These are phyloP conservation scores for Neurospora cerealis DNA, from an alignment of 495 filamentous ascomycete species.

Conservation along the genomic window DNA sequence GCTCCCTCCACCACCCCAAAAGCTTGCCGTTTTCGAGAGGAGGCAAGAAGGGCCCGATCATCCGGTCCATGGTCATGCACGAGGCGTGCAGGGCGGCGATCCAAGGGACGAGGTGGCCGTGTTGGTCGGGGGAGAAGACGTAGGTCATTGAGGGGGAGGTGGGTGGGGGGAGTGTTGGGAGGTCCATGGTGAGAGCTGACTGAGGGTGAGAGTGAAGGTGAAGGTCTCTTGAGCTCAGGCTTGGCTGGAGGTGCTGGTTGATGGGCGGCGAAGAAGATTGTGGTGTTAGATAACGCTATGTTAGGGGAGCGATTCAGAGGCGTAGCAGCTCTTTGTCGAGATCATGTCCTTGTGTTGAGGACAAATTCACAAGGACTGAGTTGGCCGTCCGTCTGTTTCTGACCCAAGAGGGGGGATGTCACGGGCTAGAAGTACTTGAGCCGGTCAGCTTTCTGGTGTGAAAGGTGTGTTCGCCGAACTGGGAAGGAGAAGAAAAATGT, in stretches of 20 bases:
- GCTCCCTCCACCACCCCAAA: constrained; percentile 28
- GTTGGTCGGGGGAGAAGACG: constrained; percentile 22
- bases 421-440: not conserved
- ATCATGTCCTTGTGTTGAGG: not conserved
- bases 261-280: not conserved
- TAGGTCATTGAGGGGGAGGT: constrained; percentile 8
- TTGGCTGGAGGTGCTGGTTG: not conserved
- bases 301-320: not conserved
- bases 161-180: not conserved
- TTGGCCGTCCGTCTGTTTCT: not conserved
- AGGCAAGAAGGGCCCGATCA: constrained; percentile 29
- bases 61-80: constrained; percentile 27
- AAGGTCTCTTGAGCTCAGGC: not conserved
- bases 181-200: not conserved
- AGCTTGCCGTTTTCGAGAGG: constrained; percentile 30
- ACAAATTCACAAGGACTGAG: not conserved
- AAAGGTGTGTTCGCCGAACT: not conserved
- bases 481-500: constrained; percentile 9
- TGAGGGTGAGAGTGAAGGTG: not conserved
- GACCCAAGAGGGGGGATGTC: not conserved
- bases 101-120: constrained; percentile 27
- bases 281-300: not conserved
- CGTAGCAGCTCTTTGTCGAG: not conserved
- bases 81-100: constrained; percentile 31
- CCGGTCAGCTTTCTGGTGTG: not conserved